Percentiles rank a stretch among this genome's conserved stretches.
phyloP scores from a whole-genome alignment of 495 filamentous ascomycete genomes.

The Rhizodiscina lignyota region DNA sequence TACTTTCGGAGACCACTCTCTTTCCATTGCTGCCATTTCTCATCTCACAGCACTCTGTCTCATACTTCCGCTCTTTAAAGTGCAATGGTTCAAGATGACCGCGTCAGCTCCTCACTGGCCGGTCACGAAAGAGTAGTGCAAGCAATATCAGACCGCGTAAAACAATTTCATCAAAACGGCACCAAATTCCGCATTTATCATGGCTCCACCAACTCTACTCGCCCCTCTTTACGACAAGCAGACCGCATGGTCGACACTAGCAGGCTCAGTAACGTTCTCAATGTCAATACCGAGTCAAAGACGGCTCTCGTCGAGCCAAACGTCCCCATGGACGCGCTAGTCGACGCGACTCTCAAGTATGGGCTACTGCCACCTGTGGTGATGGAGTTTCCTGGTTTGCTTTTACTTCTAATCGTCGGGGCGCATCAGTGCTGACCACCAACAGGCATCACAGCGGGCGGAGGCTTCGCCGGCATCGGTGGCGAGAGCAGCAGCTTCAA shows the following conservation, averaged over 20 bases:
- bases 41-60: no score
- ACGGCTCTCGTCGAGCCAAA: constrained; percentile 37
- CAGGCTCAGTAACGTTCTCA: constrained; percentile 34
- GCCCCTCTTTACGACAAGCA: not conserved
- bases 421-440: no score
- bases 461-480: constrained; percentile 36
- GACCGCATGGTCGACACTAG: constrained; percentile 5
- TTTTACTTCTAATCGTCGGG: no score
- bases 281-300: constrained; percentile 24
- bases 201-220: constrained; percentile 6
- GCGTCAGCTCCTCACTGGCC: no score
- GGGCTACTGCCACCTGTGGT: constrained; percentile 32
- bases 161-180: constrained; percentile 4
- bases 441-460: constrained; percentile 42
- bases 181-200: constrained; percentile 6
- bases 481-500: constrained; percentile 39
- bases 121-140: no score
- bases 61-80: no score
- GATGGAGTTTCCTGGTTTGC: constrained; percentile 39
- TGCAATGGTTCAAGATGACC: no score
- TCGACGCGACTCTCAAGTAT: constrained; percentile 24
- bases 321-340: constrained; percentile 33
- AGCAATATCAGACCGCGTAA: constrained; percentile 1
- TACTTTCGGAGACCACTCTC: no score
- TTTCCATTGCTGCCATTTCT: no score